These are phyloP conservation scores for Carpinus fangiana DNA, from an alignment of 306 rosid genomes.

Conservation along the genomic window DNA sequence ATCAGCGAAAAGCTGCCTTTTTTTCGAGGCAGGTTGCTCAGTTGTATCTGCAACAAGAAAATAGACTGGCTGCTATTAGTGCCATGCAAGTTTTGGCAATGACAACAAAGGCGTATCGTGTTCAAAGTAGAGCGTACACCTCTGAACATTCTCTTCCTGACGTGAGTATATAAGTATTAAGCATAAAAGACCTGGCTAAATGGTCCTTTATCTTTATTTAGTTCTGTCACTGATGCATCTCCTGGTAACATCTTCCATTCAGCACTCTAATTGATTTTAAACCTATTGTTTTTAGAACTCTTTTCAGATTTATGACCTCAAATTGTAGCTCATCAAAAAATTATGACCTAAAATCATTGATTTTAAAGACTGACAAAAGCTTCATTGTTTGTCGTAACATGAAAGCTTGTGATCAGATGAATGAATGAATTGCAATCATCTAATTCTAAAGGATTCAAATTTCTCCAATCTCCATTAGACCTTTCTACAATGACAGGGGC, in stretches of 20 bases:
- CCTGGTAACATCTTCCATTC: not conserved
- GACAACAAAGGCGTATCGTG: constrained; percentile 96
- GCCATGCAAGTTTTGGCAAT: constrained; percentile 98
- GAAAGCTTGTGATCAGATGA: not conserved
- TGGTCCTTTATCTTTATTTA: not conserved
- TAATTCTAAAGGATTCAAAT: not conserved
- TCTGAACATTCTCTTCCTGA: constrained; percentile 38
- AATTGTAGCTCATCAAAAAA: not conserved
- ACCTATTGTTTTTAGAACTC: not conserved
- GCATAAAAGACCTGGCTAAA: constrained; percentile 13
- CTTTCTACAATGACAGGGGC: not conserved
- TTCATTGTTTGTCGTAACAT: not conserved
- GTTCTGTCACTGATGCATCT: constrained; percentile 1
- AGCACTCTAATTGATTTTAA: not conserved
- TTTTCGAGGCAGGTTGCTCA: constrained; percentile 97
- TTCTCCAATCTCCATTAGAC: not conserved
- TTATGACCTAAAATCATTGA: not conserved
- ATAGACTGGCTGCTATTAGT: constrained; percentile 91
- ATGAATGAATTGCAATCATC: not conserved
- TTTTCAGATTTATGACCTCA: not conserved
- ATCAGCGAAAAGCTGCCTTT: constrained; percentile 94
- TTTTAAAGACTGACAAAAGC: not conserved
- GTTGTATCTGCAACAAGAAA: constrained; percentile 91
- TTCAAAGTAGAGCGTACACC: constrained; percentile 82
- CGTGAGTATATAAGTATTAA: constrained; percentile 57